Conservation (phyloP, 2,329 filamentous ascomycete species). For the Nemania bipapillata region DNA sequence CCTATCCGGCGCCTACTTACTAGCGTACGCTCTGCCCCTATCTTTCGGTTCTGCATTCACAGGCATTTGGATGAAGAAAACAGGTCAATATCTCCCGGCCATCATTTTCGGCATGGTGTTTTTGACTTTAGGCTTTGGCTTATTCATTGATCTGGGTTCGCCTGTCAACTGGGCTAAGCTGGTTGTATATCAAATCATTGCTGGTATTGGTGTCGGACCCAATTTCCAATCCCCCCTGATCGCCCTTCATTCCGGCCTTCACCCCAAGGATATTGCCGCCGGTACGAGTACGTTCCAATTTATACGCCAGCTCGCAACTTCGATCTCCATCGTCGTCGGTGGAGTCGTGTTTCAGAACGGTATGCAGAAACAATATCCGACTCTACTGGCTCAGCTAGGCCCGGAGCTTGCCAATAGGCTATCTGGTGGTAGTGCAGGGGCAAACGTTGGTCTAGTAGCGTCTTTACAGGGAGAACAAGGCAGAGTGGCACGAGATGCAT, state of each 20-base stretch:
- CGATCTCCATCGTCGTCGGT: constrained; percentile 76
- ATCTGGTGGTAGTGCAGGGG: constrained; percentile 62
- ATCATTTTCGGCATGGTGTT: constrained; percentile 70
- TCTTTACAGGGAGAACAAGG: constrained; percentile 57
- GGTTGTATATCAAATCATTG: constrained; percentile 70
- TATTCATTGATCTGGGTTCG: constrained; percentile 70
- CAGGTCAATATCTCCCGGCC: constrained; percentile 70
- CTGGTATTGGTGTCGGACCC: constrained; percentile 72
- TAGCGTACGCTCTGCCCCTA: constrained; percentile 75
- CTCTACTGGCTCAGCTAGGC: constrained; percentile 63
- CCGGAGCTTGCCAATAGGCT: constrained; percentile 58
- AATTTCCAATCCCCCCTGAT: constrained; percentile 77
- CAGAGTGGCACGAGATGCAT: constrained; percentile 54
- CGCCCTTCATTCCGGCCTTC: constrained; percentile 71
- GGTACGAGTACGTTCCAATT: constrained; percentile 75
- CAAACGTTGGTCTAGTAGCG: constrained; percentile 63
- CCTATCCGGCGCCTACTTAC: constrained; percentile 74
- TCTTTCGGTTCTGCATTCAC: constrained; percentile 70
- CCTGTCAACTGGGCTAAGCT: constrained; percentile 66
- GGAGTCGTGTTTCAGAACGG: constrained; percentile 83
- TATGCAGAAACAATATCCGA: constrained; percentile 67
- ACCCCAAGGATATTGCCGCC: constrained; percentile 72
- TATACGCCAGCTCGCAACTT: constrained; percentile 74
- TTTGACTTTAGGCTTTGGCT: constrained; percentile 72
- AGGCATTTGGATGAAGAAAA: constrained; percentile 69